Evolutionary conservation across 352 stramenopile genomes (phyloP).

Genomic region (Plasmopara viticola): DNA sequence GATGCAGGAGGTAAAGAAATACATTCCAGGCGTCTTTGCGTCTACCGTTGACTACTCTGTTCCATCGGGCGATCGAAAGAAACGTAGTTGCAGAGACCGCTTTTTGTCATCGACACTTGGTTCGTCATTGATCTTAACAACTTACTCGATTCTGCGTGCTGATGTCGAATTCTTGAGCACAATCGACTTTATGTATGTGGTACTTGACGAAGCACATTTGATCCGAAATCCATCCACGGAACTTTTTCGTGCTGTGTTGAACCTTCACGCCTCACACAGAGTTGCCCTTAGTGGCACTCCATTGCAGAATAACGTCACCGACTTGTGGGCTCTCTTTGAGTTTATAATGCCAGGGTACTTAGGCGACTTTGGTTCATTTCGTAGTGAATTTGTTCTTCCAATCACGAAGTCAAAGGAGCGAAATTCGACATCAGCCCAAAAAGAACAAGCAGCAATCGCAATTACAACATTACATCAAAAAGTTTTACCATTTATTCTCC

Average conservation of each 20-base stretch:
- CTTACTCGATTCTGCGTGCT: slow-evolving; percentile 84
- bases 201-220: slow-evolving; percentile 97
- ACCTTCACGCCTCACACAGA: slow-evolving; percentile 79
- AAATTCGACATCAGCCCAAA: slow-evolving; percentile 68
- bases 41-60: slow-evolving; percentile 77
- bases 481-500: slow-evolving; percentile 96
- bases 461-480: slow-evolving; percentile 92
- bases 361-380: slow-evolving; percentile 73
- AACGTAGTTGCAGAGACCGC: slow-evolving; percentile 24
- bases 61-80: slow-evolving; percentile 36
- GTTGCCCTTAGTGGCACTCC: slow-evolving; percentile 96
- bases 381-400: slow-evolving; percentile 51
- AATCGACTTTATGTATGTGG: slow-evolving; percentile 74
- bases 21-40: slow-evolving; percentile 62
- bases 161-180: slow-evolving; percentile 57
- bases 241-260: slow-evolving; percentile 77
- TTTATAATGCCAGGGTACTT: slow-evolving; percentile 98
- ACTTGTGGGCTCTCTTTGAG: slow-evolving; percentile 97
- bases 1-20: slow-evolving; percentile 86
- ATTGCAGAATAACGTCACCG: slow-evolving; percentile 95
- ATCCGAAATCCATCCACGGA: slow-evolving; percentile 93
- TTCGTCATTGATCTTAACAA: slow-evolving; percentile 54
- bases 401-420: slow-evolving; percentile 51
- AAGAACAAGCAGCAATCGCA: slow-evolving; percentile 71
- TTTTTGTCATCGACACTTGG: slow-evolving; percentile 6